Conservation (phyloP, 1,139 yeast species). For the Kodamaea ohmeri region DNA sequence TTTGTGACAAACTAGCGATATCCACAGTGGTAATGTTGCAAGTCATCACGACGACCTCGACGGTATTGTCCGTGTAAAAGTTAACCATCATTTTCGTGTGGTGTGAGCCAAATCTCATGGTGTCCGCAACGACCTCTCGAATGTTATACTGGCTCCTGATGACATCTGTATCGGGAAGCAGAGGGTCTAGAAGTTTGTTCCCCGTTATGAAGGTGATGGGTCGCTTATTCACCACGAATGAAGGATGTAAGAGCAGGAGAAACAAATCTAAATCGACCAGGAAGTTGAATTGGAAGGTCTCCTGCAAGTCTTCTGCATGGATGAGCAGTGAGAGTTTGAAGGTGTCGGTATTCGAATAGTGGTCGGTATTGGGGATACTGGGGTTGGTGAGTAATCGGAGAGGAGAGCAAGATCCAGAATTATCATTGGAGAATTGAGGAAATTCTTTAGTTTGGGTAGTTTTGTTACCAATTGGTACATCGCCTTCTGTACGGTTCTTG, state of each 20-base stretch:
- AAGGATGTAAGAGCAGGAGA: conserved; percentile 31
- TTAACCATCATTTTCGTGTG: conserved; percentile 69
- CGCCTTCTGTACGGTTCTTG: too few species aligned
- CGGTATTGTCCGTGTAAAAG: conserved; percentile 37
- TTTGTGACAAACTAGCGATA: conserved; percentile 57
- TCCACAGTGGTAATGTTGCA: conserved; percentile 57
- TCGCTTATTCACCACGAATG: conserved; percentile 19
- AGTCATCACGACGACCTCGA: conserved; percentile 58
- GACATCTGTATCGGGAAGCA: conserved; percentile 13
- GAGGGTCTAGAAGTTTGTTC: conserved; percentile 18
- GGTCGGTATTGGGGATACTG: conserved; percentile 16
- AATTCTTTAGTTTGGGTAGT: too few species aligned
- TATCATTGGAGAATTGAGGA: too few species aligned
- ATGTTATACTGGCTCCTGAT: conserved; percentile 24
- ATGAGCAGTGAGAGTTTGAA: conserved; percentile 19
- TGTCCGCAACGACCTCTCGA: conserved; percentile 31
- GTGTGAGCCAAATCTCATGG: conserved; percentile 48
- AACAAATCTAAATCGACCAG: conserved; percentile 42
- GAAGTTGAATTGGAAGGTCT: conserved; percentile 52
- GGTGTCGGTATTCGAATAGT: conserved; percentile 21
- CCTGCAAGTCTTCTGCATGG: conserved; percentile 21
- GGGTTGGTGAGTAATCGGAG: conserved; percentile 28
- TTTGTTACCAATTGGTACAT: too few species aligned
- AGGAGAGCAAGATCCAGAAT: conserved; percentile 21
- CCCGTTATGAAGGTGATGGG: conserved; percentile 37